Evolutionary conservation across 2,329 filamentous ascomycete species (phyloP), one percentile per base, ranked within the genome.

Genomic region (Emmonsiellopsis sp.): DNA sequence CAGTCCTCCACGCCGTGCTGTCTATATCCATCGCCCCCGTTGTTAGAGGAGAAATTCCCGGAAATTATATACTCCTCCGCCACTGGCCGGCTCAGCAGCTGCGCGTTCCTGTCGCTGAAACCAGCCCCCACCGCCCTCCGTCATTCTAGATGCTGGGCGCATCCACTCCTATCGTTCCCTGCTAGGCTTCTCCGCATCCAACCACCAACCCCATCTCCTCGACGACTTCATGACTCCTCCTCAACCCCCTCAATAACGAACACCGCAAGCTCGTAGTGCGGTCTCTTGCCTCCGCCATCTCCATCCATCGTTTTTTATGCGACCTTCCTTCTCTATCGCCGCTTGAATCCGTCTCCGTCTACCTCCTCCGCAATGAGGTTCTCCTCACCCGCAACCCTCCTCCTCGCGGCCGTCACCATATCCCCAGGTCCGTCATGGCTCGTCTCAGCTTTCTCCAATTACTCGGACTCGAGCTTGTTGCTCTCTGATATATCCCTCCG

Each of bases 401-500:
- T 57, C 34, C 51, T 62, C 51, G 54, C 62, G 41, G 55, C 56
- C 45, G 42, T 55, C 26, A 43, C 60, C 50, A 55, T 62, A 43
- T 55, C 65, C n/a, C 58, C 65, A 46, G 59, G 64, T 20, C 52
- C 65, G 41, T 48, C 58, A 61, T 62, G 57, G 59, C 59, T 55
- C 31, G 58, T 50, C 30, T 53, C 53, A 7, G 63, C 63, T 32
- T 69, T 62, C 50, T 59, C 57, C 34, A 86, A 84, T 66, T 83
- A 81, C 62, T 82, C 82, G 51, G 78, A 79, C 50, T 67, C 78
- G 58, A 80, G 82, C 60, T 82, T 79, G 72, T 74, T 81, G 66
- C 81, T 77, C 81, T 82, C 42, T 1, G 53, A 46, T 13, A 76
- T 90, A 65, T 80, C 85, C 38, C 73, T 91, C 46, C 81, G 88